phyloP scores from a whole-genome alignment of 2,329 filamentous ascomycete species.

The Fonsecaea pedrosoi region DNA sequence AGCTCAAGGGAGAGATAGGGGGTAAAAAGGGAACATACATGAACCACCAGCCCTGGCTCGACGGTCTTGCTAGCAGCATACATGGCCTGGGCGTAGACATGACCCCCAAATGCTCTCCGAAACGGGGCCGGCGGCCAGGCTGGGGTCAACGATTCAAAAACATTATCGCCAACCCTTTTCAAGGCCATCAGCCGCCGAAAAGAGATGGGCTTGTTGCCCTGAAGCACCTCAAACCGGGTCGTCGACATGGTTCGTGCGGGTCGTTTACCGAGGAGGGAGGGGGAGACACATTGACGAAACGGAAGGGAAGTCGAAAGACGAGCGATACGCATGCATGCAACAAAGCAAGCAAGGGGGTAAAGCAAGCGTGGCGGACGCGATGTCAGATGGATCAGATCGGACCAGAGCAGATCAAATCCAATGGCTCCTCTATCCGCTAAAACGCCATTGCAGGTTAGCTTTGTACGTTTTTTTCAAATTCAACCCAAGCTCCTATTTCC shows the following conservation, averaged over 20 bases:
- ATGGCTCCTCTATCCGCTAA: background rate
- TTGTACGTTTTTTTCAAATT: background rate
- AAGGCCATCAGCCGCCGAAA: conserved; percentile 34
- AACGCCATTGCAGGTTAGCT: background rate
- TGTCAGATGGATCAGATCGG: background rate
- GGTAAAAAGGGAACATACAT: conserved; percentile 47
- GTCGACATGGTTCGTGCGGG: conserved; percentile 6
- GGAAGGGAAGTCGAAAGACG: background rate
- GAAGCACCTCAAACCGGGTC: conserved; percentile 21
- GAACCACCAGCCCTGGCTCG: conserved; percentile 56
- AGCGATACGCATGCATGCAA: background rate
- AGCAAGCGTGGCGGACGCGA: background rate
- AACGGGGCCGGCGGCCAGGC: conserved; percentile 34
- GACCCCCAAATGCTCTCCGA: conserved; percentile 57
- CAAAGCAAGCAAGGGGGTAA: no score
- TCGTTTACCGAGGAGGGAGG: background rate
- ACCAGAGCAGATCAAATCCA: background rate
- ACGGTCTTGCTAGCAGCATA: conserved; percentile 64
- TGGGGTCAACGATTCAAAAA: conserved; percentile 33
- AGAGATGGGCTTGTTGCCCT: conserved; percentile 33
- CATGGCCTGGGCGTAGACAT: conserved; percentile 64
- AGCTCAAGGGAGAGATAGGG: background rate
- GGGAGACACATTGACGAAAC: background rate
- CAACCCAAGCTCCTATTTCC: no score
- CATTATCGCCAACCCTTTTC: conserved; percentile 20